Evolutionary conservation across 2,329 filamentous ascomycete species (phyloP), one percentile per base, ranked within the genome.

Genomic region (Fusarium pseudonygamai): DNA sequence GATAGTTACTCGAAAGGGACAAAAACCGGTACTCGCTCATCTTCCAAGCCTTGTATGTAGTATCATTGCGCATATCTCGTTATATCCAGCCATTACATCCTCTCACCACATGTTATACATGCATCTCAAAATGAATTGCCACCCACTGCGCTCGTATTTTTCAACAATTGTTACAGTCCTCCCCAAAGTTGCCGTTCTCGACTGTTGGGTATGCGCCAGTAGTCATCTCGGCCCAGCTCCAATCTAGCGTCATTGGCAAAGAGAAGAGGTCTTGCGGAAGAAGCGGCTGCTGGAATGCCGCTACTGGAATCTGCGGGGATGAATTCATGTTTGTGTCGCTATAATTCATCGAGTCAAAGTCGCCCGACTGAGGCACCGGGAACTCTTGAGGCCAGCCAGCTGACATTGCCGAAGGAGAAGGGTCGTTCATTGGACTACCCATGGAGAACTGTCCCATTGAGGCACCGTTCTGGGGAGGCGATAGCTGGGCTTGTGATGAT

Each of bases 231-330:
- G 89, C 89, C 88, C 89, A 92, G 78, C 89, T 94, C 95, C 95
- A 98, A 80, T 98, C 96, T 28, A 98, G 87, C 6, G 94, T 97
- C 92, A 97, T 97, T 3, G 96, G 95, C 89, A 98, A 92, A 81
- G 96, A 93, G 91, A 96, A 99, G 32, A 98, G 83, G 82, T 98
- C 96, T 77, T 96, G 94, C 9, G 96, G 96, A 28, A 98, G 90
- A 78, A 97, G 92, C 1, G 95, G 95, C 75, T 97, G 93, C 78
- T 95, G 92, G 79, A 95, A 95, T 45, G 73, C 72, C 13, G 78
- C 79, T n/a, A 79, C 79, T 12, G 77, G 71, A 22, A 67, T 67
- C 47, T 78, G 69, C 18, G 80, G 80, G 37, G 80, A 81, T 64
- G 81, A 86, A 62, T 79, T 78, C 63, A 83, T 72, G 58, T 78